A percentile compares a stretch with the other conserved stretches of the same genome.
Evolutionary conservation across 805 yeast genomes (phyloP).

Genomic region (Barnettozyma pratensis): DNA sequence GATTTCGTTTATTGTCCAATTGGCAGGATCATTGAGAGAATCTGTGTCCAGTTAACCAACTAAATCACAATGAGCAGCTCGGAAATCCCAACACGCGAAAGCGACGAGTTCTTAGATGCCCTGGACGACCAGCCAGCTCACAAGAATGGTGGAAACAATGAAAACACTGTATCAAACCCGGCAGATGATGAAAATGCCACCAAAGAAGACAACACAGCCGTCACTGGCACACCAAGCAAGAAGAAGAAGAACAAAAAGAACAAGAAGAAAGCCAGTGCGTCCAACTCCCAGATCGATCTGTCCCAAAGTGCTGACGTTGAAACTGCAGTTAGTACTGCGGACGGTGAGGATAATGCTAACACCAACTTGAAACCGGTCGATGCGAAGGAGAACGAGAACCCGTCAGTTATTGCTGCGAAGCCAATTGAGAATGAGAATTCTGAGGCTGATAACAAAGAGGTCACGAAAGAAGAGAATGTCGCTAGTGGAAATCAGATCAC

Average conservation of each 20-base stretch:
- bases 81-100: not conserved
- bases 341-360: not conserved
- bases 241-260: slow-evolving; percentile 12
- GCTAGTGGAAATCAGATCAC: not conserved
- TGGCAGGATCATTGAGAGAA: too few relatives aligned
- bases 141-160: not conserved
- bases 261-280: slow-evolving; percentile 9
- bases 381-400: not conserved
- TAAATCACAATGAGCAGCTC: not conserved
- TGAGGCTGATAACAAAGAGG: not conserved
- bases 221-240: not conserved
- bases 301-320: not conserved
- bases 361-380: not conserved
- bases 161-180: not conserved
- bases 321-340: not conserved
- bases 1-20: too few relatives aligned
- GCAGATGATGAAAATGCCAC: not conserved
- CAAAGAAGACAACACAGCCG: not conserved
- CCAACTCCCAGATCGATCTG: slow-evolving; percentile 4
- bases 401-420: not conserved
- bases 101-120: slow-evolving; percentile 7
- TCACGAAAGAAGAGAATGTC: not conserved
- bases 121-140: not conserved
- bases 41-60: too few relatives aligned
- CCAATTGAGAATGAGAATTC: not conserved